phyloP scores from a whole-genome alignment of 768 basidiomycete genomes.

The Clitopilus hobsonii region DNA sequence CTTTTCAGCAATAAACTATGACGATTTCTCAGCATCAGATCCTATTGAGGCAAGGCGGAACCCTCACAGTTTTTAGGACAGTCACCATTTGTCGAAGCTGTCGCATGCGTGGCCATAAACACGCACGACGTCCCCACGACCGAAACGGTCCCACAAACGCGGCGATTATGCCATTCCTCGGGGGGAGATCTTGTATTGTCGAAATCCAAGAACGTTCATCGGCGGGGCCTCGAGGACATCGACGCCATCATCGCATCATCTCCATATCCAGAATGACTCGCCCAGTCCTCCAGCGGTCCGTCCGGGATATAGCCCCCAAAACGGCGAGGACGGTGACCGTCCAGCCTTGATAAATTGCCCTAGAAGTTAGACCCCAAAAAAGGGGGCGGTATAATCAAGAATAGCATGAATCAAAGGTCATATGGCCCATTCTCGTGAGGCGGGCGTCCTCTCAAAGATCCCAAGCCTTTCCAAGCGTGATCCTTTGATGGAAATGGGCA shows the following conservation, averaged over 20 bases:
- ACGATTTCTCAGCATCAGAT: background rate
- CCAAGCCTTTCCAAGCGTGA: background rate
- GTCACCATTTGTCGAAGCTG: no score
- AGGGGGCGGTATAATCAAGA: no score
- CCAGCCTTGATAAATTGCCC: background rate
- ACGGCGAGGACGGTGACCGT: background rate
- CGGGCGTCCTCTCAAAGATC: background rate
- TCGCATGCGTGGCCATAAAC: no score
- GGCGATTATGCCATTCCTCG: background rate
- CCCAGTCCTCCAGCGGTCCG: background rate
- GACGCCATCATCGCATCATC: background rate
- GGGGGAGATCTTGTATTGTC: no score
- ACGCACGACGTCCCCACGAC: background rate
- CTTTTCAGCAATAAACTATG: no score
- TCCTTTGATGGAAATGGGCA: background rate
- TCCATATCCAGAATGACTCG: background rate
- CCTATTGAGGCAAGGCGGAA: no score
- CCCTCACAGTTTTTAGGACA: no score
- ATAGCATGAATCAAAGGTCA: no score
- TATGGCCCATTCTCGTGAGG: no score
- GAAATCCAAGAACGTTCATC: background rate
- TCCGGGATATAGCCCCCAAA: no score
- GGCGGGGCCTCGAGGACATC: no score
- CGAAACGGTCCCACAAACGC: background rate
- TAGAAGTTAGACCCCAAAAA: background rate